phyloP scores from a whole-genome alignment of 2,329 filamentous ascomycete genomes.

The Colletotrichum sublineola region DNA sequence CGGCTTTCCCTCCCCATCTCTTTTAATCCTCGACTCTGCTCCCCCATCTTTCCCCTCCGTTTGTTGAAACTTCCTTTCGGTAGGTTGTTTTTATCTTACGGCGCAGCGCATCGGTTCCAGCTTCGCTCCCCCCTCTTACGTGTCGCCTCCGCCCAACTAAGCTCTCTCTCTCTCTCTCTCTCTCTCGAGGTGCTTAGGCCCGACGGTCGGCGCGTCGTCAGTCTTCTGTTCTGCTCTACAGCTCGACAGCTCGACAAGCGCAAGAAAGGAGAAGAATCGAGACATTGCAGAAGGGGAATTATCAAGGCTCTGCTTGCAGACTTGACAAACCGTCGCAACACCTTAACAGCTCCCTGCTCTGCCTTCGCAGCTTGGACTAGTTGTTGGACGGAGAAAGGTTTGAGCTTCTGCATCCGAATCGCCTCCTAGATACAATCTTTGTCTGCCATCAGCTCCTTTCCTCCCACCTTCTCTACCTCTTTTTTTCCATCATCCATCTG shows the following conservation, averaged over 20 bases:
- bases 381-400: slow-evolving; percentile 54
- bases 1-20: slow-evolving; percentile 38
- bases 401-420: slow-evolving; percentile 53
- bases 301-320: slow-evolving; percentile 43
- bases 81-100: slow-evolving; percentile 33
- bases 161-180: slow-evolving; percentile 6
- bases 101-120: slow-evolving; percentile 36
- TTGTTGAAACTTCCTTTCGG: slow-evolving; percentile 23
- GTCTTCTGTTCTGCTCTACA: slow-evolving; percentile 16
- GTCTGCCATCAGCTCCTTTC: slow-evolving; percentile 39
- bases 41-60: not conserved
- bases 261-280: slow-evolving; percentile 16
- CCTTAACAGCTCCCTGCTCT: slow-evolving; percentile 36
- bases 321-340: slow-evolving; percentile 36
- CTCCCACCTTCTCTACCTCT: slow-evolving; percentile 36
- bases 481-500: slow-evolving; percentile 34
- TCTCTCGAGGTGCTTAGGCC: slow-evolving; percentile 10
- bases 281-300: slow-evolving; percentile 14
- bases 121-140: slow-evolving; percentile 32
- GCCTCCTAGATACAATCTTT: slow-evolving; percentile 46
- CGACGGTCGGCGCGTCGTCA: slow-evolving; percentile 35
- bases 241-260: slow-evolving; percentile 26
- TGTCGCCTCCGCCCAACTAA: slow-evolving; percentile 30
- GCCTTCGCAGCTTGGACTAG: slow-evolving; percentile 44
- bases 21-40: slow-evolving; percentile 33